Evolutionary conservation across 2,329 filamentous ascomycete genomes (phyloP).

Genomic region (Colletotrichum viniferum): DNA sequence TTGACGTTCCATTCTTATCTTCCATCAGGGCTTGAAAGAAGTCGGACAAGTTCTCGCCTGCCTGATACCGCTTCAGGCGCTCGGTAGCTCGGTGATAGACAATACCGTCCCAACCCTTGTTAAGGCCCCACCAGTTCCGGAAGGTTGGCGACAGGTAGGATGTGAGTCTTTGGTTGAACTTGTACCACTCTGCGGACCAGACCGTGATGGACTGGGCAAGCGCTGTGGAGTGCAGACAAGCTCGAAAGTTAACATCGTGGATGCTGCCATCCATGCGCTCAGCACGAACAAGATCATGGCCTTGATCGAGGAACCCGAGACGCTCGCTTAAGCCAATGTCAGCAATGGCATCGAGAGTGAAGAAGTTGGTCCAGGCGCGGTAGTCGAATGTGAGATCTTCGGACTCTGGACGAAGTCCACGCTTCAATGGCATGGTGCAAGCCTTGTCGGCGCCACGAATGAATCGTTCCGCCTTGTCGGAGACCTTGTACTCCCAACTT

Average conservation of each 20-base stretch:
- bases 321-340: conserved; percentile 57
- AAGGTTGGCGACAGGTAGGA: neutral
- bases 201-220: conserved; percentile 53
- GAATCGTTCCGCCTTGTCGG: conserved; percentile 51
- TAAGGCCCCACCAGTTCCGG: conserved; percentile 25
- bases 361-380: conserved; percentile 58
- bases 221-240: conserved; percentile 54
- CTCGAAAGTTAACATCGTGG: conserved; percentile 50
- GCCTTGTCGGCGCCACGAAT: conserved; percentile 45
- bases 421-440: conserved; percentile 41
- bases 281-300: conserved; percentile 47
- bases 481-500: conserved; percentile 58
- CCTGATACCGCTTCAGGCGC: conserved; percentile 40
- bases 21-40: conserved; percentile 63
- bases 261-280: conserved; percentile 49
- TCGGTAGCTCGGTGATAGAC: neutral
- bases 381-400: conserved; percentile 54
- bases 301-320: conserved; percentile 56
- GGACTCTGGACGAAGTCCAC: conserved; percentile 26
- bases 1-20: conserved; percentile 41
- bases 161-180: conserved; percentile 39
- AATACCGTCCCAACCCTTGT: conserved; percentile 44
- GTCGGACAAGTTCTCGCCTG: conserved; percentile 60
- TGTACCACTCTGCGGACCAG: conserved; percentile 57
- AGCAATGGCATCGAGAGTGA: conserved; percentile 60